Conservation (phyloP, 768 basidiomycete species). For the Collybia mongolica region DNA sequence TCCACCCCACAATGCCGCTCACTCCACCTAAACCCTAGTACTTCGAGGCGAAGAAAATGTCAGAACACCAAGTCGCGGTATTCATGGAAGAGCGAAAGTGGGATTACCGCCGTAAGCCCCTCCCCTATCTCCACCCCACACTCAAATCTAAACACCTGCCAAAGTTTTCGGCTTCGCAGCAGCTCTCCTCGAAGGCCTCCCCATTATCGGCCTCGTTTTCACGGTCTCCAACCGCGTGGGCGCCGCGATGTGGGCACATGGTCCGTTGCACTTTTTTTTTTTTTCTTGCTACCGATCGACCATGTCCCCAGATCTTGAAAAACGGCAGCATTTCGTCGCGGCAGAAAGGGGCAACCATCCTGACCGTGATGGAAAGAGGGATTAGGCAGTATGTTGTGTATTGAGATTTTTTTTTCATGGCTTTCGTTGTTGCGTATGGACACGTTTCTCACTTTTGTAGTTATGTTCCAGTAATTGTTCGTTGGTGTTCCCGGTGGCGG, state of each 20-base stretch:
- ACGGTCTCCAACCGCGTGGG: conserved; percentile 86
- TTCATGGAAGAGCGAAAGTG: conserved; percentile 91
- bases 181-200: conserved; percentile 77
- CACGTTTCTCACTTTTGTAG: no score
- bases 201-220: conserved; percentile 79
- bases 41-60: conserved; percentile 85
- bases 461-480: no score
- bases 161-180: conserved; percentile 88
- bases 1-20: not conserved
- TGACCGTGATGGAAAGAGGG: no score
- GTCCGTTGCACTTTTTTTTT: conserved; percentile 29
- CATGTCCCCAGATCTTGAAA: conserved; percentile 73
- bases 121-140: not conserved
- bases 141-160: conserved; percentile 2
- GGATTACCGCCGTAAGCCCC: conserved; percentile 71
- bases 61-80: conserved; percentile 57
- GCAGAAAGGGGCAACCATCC: not conserved
- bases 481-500: no score
- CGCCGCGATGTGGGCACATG: conserved; percentile 93
- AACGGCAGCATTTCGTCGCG: conserved; percentile 50
- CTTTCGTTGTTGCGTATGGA: no score
- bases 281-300: conserved; percentile 1
- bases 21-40: conserved; percentile 44
- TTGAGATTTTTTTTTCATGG: no score
- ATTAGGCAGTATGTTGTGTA: no score